These are phyloP conservation scores for Flaveria floridana DNA, from an alignment of 140 eudicot genomes.

Conservation along the genomic window DNA sequence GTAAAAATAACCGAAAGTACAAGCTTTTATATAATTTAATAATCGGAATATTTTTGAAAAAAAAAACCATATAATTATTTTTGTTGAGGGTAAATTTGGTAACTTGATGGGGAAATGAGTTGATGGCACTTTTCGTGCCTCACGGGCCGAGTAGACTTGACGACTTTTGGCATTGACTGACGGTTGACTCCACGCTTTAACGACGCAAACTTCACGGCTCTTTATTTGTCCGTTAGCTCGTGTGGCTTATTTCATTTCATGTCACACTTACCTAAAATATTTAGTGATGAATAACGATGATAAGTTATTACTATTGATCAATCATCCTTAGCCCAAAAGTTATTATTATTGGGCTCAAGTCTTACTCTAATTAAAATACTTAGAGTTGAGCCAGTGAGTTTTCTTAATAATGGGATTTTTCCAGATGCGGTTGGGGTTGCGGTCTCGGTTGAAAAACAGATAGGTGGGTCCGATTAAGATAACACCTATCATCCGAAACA, in stretches of 20 bases:
- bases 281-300: too few relatives aligned
- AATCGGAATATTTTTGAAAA: neutral
- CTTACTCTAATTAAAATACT: too few relatives aligned
- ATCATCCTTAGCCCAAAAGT: too few relatives aligned
- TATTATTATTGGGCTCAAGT: too few relatives aligned
- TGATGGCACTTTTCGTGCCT: conserved; percentile 22
- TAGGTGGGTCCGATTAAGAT: too few relatives aligned
- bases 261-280: neutral
- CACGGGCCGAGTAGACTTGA: conserved; percentile 40
- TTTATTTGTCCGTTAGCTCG: conserved; percentile 32
- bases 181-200: conserved; percentile 24
- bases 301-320: too few relatives aligned
- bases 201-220: conserved; percentile 34
- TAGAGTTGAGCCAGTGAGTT: too few relatives aligned
- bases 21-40: neutral
- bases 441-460: too few relatives aligned
- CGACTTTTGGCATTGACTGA: conserved; percentile 24
- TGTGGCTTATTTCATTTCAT: conserved; percentile 14
- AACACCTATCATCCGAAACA: too few relatives aligned
- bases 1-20: neutral
- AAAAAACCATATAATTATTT: neutral
- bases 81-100: conserved; percentile 2
- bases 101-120: neutral
- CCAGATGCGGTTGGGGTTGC: too few relatives aligned
- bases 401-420: too few relatives aligned